Conservation (phyloP, 2,329 filamentous ascomycete species). For the Diaporthe eres region DNA sequence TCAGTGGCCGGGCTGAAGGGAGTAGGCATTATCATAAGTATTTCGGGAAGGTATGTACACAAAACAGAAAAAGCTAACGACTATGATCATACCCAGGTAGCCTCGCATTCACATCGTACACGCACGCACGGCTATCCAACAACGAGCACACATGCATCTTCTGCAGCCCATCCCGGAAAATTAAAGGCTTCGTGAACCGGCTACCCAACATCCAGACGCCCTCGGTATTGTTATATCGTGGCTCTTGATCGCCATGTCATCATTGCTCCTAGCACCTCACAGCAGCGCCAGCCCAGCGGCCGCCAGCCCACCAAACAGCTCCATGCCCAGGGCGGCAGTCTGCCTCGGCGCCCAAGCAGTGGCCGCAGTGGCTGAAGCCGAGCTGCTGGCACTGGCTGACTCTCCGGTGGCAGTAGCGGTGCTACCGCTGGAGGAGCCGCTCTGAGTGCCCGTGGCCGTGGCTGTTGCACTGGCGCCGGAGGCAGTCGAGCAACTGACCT, state of each 20-base stretch:
- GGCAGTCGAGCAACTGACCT: slow-evolving; percentile 48
- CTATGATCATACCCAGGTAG: background rate
- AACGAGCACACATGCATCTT: background rate
- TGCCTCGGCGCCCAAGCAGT: slow-evolving; percentile 38
- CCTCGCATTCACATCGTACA: background rate
- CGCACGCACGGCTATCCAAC: background rate
- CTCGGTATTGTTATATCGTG: background rate
- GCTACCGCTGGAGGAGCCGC: slow-evolving; percentile 37
- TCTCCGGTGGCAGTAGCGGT: slow-evolving; percentile 37
- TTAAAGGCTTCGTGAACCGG: background rate
- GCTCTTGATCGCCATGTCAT: background rate
- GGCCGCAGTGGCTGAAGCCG: slow-evolving; percentile 13
- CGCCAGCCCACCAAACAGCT: slow-evolving; percentile 40
- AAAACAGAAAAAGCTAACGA: background rate
- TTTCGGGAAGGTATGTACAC: background rate
- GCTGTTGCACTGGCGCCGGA: slow-evolving; percentile 31
- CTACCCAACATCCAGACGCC: background rate
- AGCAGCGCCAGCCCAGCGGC: slow-evolving; percentile 38
- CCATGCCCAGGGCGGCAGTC: slow-evolving; percentile 38
- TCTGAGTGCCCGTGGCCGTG: slow-evolving; percentile 39
- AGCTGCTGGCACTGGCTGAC: slow-evolving; percentile 30
- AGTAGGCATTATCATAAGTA: background rate
- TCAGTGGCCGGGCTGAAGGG: background rate
- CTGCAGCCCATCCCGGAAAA: background rate
- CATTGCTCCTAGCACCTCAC: slow-evolving; percentile 8